Evolutionary conservation across 2,329 filamentous ascomycete species (phyloP).

Genomic region (Boeremia exigua): DNA sequence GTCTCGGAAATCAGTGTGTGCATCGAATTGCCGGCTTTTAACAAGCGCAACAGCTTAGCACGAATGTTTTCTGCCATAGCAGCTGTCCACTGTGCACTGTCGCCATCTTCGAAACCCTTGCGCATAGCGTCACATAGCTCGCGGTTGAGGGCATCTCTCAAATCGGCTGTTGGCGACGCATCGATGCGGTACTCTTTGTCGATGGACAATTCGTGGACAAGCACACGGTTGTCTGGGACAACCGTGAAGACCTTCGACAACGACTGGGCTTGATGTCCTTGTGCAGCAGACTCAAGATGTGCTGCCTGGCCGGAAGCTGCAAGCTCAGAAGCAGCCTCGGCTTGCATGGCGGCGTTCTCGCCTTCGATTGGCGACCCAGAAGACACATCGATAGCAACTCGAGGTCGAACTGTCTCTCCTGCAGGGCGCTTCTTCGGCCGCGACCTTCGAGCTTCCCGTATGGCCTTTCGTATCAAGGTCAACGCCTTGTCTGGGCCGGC

Average conservation of each 20-base stretch:
- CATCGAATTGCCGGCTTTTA: slow-evolving; percentile 75
- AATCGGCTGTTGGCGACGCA: slow-evolving; percentile 58
- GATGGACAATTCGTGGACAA: slow-evolving; percentile 81
- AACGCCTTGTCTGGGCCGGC: slow-evolving; percentile 75
- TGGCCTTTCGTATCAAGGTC: slow-evolving; percentile 75
- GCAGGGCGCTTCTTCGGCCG: slow-evolving; percentile 69
- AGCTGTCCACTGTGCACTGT: slow-evolving; percentile 71
- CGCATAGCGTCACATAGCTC: slow-evolving; percentile 67
- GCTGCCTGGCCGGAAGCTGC: slow-evolving; percentile 27
- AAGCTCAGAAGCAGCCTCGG: slow-evolving; percentile 41
- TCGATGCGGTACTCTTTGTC: slow-evolving; percentile 80
- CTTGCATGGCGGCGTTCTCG: slow-evolving; percentile 46
- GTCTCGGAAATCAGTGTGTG: slow-evolving; percentile 76
- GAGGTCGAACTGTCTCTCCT: slow-evolving; percentile 71
- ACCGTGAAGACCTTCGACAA: slow-evolving; percentile 62
- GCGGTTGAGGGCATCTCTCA: slow-evolving; percentile 65
- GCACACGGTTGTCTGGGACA: slow-evolving; percentile 74
- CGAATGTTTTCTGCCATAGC: slow-evolving; percentile 74
- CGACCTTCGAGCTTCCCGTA: slow-evolving; percentile 72
- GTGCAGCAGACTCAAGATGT: slow-evolving; percentile 19
- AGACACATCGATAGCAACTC: slow-evolving; percentile 60
- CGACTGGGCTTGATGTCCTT: slow-evolving; percentile 51
- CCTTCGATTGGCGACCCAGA: slow-evolving; percentile 34
- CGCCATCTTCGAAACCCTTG: slow-evolving; percentile 66
- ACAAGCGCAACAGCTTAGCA: slow-evolving; percentile 73